Evolutionary conservation across 139 green algal species (phyloP), one percentile per base, ranked within the genome.

Genomic region (Haematococcus lacustris): DNA sequence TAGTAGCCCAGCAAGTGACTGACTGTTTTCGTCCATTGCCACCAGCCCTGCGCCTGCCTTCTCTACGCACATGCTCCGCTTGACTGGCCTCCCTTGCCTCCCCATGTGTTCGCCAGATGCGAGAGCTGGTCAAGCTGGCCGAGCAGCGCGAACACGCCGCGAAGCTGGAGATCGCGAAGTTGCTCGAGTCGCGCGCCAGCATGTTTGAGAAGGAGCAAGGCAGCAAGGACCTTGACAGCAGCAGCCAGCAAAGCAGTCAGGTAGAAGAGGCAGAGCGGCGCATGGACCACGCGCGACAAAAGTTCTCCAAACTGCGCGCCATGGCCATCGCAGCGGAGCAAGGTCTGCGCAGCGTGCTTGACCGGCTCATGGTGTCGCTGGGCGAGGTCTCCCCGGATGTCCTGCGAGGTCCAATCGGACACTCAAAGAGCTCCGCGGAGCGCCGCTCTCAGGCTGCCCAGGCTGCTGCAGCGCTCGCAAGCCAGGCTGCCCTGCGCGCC

Each of bases 261-360:
- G 80, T 83, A 13, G 68, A 62, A 23, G 83, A 81, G 39, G 78
- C 79, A 25, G 77, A 89, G 71, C 69, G 72, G 30, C 71, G 66
- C 26, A 82, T 87, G 84, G 81, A 84, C 43, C 9, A 35, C 6
- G 50, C 73, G 9, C 77, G 80, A 60, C 64, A 59, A 59, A 83
- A 87, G 74, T 93, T 91, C 70, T 76, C 75, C 74, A 86, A 83
- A 77, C 75, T 91, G 68, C 84, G 85, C 51, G 75, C 73, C 33
- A 78, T 92, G 7, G 89, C 85, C 68, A 87, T 93, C 35, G 77
- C 70, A 26, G 83, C 88, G n/a, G 85, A 92, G 74, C 82, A 91
- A 73, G 86, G 85, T 1, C 65, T 90, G 6, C 71, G 71, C n/a
- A 80, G 71, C 17, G 57, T 92, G 76, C 62, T 84, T 71, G 75